Evolutionary conservation across 2,329 filamentous ascomycete species (phyloP).

Genomic region (Diaporthe sp.): DNA sequence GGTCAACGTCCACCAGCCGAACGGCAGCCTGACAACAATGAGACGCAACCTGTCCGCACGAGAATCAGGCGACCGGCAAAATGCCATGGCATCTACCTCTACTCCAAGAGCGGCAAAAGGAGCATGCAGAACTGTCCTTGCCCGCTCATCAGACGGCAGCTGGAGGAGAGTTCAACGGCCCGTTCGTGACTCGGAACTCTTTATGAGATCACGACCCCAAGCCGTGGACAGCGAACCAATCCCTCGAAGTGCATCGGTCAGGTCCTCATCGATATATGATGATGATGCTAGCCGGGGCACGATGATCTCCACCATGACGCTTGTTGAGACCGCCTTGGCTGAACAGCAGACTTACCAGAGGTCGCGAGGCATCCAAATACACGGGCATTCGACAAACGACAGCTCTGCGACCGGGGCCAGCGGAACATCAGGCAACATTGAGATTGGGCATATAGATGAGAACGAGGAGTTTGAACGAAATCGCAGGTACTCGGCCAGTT

Average conservation of each 20-base stretch:
- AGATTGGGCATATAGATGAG: conserved; percentile 20
- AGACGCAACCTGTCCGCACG: conserved; percentile 20
- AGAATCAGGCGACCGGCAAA: background rate
- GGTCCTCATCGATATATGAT: background rate
- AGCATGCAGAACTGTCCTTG: conserved; percentile 16
- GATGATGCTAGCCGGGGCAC: conserved; percentile 4
- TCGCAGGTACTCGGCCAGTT: conserved; percentile 1
- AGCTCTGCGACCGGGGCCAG: conserved; percentile 3
- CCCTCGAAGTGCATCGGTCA: background rate
- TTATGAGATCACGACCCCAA: background rate
- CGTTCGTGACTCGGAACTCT: background rate
- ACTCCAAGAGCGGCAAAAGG: background rate
- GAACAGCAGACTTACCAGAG: conserved; percentile 12
- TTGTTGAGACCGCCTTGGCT: conserved; percentile 22
- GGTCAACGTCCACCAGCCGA: conserved; percentile 26
- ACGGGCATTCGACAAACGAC: background rate
- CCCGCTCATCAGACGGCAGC: conserved; percentile 21
- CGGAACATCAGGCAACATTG: conserved; percentile 19
- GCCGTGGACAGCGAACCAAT: background rate
- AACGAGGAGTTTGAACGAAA: background rate
- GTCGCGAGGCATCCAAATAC: background rate
- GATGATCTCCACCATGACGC: conserved; percentile 23
- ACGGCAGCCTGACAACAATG: conserved; percentile 27
- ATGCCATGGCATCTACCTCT: background rate
- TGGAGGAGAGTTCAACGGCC: conserved; percentile 19